A percentile compares a stretch with the other conserved stretches of the same genome.
These are phyloP conservation scores for Triticum timopheevii DNA, from an alignment of 176 grass and related monocot species.

Conservation along the genomic window DNA sequence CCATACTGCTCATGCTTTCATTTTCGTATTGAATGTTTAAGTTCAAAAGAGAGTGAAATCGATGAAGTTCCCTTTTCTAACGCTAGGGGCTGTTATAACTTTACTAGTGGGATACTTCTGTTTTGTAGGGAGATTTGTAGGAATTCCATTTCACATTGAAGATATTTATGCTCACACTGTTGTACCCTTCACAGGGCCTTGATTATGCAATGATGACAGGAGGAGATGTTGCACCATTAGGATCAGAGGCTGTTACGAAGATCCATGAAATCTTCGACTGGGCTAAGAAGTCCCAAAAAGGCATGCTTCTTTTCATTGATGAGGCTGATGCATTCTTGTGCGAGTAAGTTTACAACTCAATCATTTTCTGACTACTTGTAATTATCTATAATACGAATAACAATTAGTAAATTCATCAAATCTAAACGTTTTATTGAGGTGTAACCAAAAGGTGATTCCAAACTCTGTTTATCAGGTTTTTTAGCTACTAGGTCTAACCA, in stretches of 20 bases:
- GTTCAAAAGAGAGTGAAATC: neutral
- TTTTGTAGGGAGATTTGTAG: neutral
- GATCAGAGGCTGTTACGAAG: slow-evolving; percentile 90
- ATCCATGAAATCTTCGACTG: slow-evolving; percentile 98
- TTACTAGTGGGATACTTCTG: neutral
- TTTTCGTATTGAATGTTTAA: neutral
- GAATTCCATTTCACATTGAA: slow-evolving; percentile 8
- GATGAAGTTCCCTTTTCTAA: neutral
- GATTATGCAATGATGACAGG: slow-evolving; percentile 99
- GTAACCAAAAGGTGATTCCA: neutral
- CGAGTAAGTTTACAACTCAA: slow-evolving; percentile 64
- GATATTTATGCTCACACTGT: slow-evolving; percentile 5
- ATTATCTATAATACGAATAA: neutral
- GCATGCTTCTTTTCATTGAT: slow-evolving; percentile 91
- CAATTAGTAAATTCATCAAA: neutral
- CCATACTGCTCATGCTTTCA: neutral
- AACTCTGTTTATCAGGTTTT: neutral
- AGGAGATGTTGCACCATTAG: slow-evolving; percentile 86
- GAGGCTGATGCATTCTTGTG: slow-evolving; percentile 98
- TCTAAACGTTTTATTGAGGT: neutral
- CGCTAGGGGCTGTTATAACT: neutral
- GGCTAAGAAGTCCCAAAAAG: slow-evolving; percentile 88
- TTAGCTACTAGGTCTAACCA: neutral
- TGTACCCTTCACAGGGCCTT: slow-evolving; percentile 49
- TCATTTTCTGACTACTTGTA: neutral